Base-by-base conservation (phyloP, 2,329 filamentous ascomycete species). In the Fusarium nanum region DNA sequence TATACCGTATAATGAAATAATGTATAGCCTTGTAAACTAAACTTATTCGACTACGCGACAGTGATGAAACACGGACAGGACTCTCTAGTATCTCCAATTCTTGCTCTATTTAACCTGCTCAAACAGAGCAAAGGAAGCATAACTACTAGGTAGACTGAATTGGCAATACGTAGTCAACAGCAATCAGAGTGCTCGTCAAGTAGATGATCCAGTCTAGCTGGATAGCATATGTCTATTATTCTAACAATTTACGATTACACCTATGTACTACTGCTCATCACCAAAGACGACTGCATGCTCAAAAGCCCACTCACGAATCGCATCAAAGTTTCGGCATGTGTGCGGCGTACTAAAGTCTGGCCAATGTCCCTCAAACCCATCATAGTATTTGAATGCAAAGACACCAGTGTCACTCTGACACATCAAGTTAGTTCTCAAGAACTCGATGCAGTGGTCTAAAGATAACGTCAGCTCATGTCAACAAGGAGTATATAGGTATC, bases 391-490 rank as follows among this genome's bases (percentile, higher is more conserved):
- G 76, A 87, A 87, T 3, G 86, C 85, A 67, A 86, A 87, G 27
- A 88, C 81, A 12, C 85, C 85, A 67, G 87, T 79, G 60, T 88
- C 86, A 46, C 82, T 81, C 70, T 87, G 84, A 72, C 86, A 88
- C 82, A 87, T 85, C 47, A 87, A 78, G 46, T 84, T 86, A 67
- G 84, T 80, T 9, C 86, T 77, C 41, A 88, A 75, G 7, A 86
- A 82, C 8, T 81, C 71, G 16, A 73, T 72, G 34, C 71, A 73
- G 40, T 73, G 71, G 4, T 73, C 71, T 73, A 5, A 0, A 10
- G 3, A 7, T 11, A 0, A 10, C 2, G 23, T 73, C 28, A 72
- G 55, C 10, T 6, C 11, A 14, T 14, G 1, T 1, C 4, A 4
- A 5, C 0, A 22, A 4, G 7, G 0, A 1, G 0, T 10, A 5